Conservation (phyloP, 805 yeast genomes). For the Cyberlindnera subsufficiens region DNA sequence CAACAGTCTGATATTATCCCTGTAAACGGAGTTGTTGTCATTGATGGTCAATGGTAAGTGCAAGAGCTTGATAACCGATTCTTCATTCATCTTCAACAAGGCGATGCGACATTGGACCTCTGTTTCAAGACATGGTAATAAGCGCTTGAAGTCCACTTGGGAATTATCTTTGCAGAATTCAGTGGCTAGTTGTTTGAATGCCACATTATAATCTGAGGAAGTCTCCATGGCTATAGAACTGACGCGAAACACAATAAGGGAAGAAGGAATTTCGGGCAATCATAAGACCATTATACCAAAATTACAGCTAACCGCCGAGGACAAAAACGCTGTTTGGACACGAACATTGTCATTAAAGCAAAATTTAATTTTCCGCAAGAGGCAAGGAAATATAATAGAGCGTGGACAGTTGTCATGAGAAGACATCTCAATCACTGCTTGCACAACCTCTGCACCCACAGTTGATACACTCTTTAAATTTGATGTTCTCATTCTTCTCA, state of each 20-base stretch:
- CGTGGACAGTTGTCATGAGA: background rate
- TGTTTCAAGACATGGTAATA: slow-evolving; percentile 1
- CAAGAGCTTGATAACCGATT: slow-evolving; percentile 1
- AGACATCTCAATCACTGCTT: slow-evolving; percentile 47
- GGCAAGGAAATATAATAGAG: too few relatives aligned
- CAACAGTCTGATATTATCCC: slow-evolving; percentile 2
- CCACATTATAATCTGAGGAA: background rate
- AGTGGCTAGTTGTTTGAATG: background rate
- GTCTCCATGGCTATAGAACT: too few relatives aligned
- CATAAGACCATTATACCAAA: too few relatives aligned
- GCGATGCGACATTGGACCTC: background rate
- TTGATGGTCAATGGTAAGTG: slow-evolving; percentile 1
- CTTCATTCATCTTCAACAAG: slow-evolving; percentile 1
- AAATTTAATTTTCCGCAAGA: too few relatives aligned
- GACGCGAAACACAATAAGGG: too few relatives aligned
- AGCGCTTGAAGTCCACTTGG: background rate
- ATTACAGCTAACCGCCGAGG: background rate
- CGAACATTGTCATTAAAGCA: too few relatives aligned
- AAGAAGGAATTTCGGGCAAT: too few relatives aligned
- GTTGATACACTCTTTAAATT: slow-evolving; percentile 55
- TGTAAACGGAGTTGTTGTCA: background rate
- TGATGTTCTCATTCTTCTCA: slow-evolving; percentile 26
- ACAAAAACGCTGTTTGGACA: background rate
- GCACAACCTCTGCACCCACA: slow-evolving; percentile 89
- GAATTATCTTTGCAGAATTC: background rate